These are phyloP conservation scores for Tetrahymena borealis DNA, from an alignment of 73 alveolate genomes.

Conservation along the genomic window DNA sequence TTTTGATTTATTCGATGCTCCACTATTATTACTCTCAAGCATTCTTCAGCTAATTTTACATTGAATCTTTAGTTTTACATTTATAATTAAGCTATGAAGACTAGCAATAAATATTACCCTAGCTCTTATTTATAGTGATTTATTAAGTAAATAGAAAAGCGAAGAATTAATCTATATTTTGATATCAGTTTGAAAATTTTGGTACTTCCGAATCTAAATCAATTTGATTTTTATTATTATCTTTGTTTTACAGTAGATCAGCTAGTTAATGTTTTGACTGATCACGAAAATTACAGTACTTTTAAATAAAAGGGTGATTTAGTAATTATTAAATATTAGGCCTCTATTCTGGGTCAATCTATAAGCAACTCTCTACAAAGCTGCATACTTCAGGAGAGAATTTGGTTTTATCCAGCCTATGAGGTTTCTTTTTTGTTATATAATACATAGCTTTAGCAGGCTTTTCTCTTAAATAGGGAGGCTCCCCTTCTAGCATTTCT, in stretches of 20 bases:
- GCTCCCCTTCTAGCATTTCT: slow-evolving; percentile 64
- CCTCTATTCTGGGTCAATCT: slow-evolving; percentile 23
- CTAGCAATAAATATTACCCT: no score
- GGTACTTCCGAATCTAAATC: background rate
- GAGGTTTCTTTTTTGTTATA: slow-evolving; percentile 39
- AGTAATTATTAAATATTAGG: background rate
- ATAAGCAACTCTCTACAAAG: slow-evolving; percentile 10
- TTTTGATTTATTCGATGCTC: no score
- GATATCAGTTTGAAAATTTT: background rate
- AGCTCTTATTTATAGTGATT: no score
- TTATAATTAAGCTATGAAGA: no score
- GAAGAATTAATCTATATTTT: no score
- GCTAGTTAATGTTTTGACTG: background rate
- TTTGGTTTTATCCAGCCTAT: background rate
- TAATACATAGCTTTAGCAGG: slow-evolving; percentile 59
- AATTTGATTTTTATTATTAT: background rate
- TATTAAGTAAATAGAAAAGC: no score
- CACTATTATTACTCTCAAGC: no score
- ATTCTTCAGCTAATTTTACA: no score
- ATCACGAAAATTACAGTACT: background rate
- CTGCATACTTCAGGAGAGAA: slow-evolving; percentile 8
- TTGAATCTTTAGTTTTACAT: no score
- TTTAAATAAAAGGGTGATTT: slow-evolving; percentile 39
- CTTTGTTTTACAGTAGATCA: background rate
- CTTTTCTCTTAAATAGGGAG: slow-evolving; percentile 54